These are phyloP conservation scores for Bruguiera hainesii DNA, from an alignment of 441 rosid species.

Conservation along the genomic window DNA sequence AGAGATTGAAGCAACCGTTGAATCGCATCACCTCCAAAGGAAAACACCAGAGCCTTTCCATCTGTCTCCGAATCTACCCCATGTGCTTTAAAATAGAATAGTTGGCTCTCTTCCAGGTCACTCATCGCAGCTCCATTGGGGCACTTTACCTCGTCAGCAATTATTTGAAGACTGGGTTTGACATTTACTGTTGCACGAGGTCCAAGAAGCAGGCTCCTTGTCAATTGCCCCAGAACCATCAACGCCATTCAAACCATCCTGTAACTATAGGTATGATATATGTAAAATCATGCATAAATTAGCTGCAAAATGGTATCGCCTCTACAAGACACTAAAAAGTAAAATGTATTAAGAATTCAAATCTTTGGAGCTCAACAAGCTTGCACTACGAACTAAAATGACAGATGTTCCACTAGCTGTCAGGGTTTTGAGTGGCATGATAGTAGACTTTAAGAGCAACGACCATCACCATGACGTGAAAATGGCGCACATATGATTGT, in stretches of 20 bases:
- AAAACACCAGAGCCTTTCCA: slow-evolving; percentile 70
- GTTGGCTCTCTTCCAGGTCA: slow-evolving; percentile 78
- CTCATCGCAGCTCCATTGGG: slow-evolving; percentile 97
- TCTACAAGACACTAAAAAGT: not conserved
- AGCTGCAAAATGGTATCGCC: not conserved
- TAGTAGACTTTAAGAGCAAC: no score
- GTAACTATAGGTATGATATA: not conserved
- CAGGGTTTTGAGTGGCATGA: not conserved
- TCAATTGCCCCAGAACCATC: slow-evolving; percentile 62
- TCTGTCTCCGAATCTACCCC: slow-evolving; percentile 72
- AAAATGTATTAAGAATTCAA: not conserved
- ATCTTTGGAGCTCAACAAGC: not conserved
- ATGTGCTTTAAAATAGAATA: slow-evolving; percentile 83
- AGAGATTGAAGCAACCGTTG: no score
- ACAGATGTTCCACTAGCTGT: not conserved
- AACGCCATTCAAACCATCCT: not conserved
- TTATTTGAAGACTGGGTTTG: slow-evolving; percentile 85
- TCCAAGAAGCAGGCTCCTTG: slow-evolving; percentile 73
- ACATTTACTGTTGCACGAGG: slow-evolving; percentile 79
- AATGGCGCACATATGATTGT: no score
- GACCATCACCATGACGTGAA: no score
- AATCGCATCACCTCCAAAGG: slow-evolving; percentile 9
- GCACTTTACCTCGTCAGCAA: slow-evolving; percentile 85
- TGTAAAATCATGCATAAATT: not conserved
- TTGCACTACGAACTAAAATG: not conserved